phyloP scores from a whole-genome alignment of 257 asterid genomes.

The Echites panduratus region DNA sequence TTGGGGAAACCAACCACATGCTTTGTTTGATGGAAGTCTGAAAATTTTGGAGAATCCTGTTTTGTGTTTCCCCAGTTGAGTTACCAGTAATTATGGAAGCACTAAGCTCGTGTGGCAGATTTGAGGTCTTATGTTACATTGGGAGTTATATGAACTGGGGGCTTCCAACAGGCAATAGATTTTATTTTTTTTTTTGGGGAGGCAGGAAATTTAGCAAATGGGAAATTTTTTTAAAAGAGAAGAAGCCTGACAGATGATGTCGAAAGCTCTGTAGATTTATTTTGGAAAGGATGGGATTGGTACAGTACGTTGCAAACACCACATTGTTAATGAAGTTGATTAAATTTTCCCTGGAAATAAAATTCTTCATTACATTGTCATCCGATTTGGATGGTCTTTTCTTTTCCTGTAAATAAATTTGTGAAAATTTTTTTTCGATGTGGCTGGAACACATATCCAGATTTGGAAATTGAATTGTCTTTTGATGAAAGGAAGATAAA shows the following conservation, averaged over 20 bases:
- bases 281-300: not conserved
- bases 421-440: not conserved
- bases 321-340: not conserved
- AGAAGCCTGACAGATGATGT: slow-evolving; percentile 7
- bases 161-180: not conserved
- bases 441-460: not conserved
- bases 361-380: not conserved
- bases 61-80: not conserved
- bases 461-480: too few relatives aligned
- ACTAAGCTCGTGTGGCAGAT: not conserved
- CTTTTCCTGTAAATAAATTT: too few relatives aligned
- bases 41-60: not conserved
- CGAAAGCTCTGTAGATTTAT: slow-evolving; percentile 5
- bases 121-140: not conserved
- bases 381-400: not conserved
- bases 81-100: not conserved
- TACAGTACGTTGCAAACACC: slow-evolving; percentile 2
- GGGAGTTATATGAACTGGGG: not conserved
- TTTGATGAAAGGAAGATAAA: too few relatives aligned
- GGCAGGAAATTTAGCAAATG: slow-evolving; percentile 1
- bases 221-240: slow-evolving; percentile 2
- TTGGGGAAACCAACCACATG: not conserved
- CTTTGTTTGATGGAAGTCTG: not conserved
- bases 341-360: slow-evolving; percentile 8
- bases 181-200: not conserved